Percentiles rank a stretch among this genome's conserved stretches.
Conservation (phyloP, 1,139 yeast genomes). For the Hansenula sp. region DNA sequence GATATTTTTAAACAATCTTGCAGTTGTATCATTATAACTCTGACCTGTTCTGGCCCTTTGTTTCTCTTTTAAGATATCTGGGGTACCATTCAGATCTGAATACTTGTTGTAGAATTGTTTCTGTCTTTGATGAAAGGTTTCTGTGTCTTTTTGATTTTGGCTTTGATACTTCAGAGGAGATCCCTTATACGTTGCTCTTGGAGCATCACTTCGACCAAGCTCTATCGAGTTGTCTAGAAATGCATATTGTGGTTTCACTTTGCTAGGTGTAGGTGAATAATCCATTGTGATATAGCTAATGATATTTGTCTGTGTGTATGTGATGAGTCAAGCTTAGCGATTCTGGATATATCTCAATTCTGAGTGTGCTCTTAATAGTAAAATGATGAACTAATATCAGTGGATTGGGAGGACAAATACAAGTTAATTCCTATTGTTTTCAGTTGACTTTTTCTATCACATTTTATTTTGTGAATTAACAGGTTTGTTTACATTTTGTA, state of each 20-base stretch:
- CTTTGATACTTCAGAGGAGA: conserved; percentile 4
- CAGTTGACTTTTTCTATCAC: not conserved
- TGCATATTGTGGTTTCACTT: conserved; percentile 17
- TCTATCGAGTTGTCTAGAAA: conserved; percentile 20
- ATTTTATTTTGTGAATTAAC: not conserved
- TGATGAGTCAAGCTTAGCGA: not conserved
- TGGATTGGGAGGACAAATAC: not conserved
- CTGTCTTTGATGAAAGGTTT: conserved; percentile 9
- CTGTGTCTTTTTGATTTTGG: conserved; percentile 4
- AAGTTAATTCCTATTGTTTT: not conserved
- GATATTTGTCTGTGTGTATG: not conserved
- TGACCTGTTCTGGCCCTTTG: not conserved
- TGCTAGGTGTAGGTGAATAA: conserved; percentile 22
- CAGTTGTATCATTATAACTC: conserved; percentile 12
- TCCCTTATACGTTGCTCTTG: not conserved
- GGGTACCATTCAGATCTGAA: conserved; percentile 5
- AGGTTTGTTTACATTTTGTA: not conserved
- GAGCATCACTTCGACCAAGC: conserved; percentile 5
- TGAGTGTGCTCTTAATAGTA: too few relatives aligned
- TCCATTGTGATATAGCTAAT: conserved; percentile 12
- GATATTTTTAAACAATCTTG: conserved; percentile 18
- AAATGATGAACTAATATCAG: too few relatives aligned
- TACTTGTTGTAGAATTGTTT: conserved; percentile 12
- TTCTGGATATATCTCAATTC: not conserved
- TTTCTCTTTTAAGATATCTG: conserved; percentile 6